phyloP scores from a whole-genome alignment of 129 eudicot genomes.

The Silybum marianum region DNA sequence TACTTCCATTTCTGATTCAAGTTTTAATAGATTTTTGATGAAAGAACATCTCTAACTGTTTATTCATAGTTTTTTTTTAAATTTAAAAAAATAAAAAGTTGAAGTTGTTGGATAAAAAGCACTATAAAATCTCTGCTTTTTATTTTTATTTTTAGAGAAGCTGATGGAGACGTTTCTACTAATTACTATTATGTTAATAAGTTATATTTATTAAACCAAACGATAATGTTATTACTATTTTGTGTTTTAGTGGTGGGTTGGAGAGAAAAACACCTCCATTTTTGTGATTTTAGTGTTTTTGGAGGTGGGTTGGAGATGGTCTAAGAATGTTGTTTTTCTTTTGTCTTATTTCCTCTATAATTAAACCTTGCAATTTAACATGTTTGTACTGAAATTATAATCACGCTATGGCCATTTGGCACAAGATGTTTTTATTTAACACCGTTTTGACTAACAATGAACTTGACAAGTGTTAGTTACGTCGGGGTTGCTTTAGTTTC shows the following conservation, averaged over 20 bases:
- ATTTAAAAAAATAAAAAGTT: too few species aligned
- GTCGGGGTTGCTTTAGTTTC: neutral
- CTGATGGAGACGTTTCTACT: neutral
- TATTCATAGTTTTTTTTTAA: neutral
- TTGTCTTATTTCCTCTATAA: neutral
- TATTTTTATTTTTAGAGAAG: too few species aligned
- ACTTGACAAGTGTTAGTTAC: neutral
- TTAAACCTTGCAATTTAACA: neutral
- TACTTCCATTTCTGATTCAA: neutral
- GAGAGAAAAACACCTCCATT: too few species aligned
- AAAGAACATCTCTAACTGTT: neutral
- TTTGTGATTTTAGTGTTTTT: too few species aligned
- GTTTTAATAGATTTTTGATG: neutral
- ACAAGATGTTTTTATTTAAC: neutral
- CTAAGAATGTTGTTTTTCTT: too few species aligned
- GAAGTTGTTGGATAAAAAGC: neutral
- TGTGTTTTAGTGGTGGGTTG: too few species aligned
- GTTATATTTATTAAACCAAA: too few species aligned
- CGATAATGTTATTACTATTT: too few species aligned
- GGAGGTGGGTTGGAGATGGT: too few species aligned
- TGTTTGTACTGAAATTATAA: neutral
- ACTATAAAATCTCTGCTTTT: too few species aligned
- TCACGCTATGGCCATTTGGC: neutral
- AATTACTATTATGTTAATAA: too few species aligned
- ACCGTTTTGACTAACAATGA: neutral